Evolutionary conservation across 345 rosid species (phyloP).

Genomic region (Citrus inodora): DNA sequence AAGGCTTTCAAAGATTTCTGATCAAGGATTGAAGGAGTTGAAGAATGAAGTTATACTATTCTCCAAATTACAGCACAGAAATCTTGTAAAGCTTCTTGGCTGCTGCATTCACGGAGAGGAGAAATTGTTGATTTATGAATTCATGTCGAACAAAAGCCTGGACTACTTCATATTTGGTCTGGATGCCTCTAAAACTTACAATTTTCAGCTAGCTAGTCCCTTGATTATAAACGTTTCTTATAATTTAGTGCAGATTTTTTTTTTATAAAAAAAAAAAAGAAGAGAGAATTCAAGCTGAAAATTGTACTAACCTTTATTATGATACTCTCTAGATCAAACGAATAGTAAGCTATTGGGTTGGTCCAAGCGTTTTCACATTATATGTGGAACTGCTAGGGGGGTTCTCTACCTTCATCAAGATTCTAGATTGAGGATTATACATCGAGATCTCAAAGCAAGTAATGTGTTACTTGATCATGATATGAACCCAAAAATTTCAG

Average conservation of each 20-base stretch:
- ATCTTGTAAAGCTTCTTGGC: constrained; percentile 3
- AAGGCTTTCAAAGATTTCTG: constrained; percentile 41
- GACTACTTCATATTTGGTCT: constrained; percentile 3
- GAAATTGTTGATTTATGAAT: constrained; percentile 29
- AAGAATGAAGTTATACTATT: constrained; percentile 41
- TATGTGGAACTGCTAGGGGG: constrained; percentile 43
- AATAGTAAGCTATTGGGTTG: constrained; percentile 21
- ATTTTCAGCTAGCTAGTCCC: not conserved
- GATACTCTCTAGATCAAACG: constrained; percentile 6
- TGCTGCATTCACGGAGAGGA: not conserved
- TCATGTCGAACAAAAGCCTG: constrained; percentile 30
- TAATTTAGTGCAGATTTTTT: not conserved
- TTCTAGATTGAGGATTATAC: constrained; percentile 37
- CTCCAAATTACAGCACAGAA: constrained; percentile 50
- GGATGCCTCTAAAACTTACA: not conserved
- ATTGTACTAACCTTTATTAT: not conserved
- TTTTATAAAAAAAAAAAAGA: no score
- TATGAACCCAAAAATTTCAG: constrained; percentile 46
- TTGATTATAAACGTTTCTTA: not conserved
- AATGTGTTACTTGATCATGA: constrained; percentile 38
- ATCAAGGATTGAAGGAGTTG: constrained; percentile 45
- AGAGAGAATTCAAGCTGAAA: no score
- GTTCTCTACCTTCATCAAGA: constrained; percentile 51
- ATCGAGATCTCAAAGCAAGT: constrained; percentile 39
- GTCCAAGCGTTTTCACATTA: constrained; percentile 32